Evolutionary conservation across 2,329 filamentous ascomycete genomes (phyloP), one percentile per base, ranked within the genome.

Genomic region (Trichoderma sp.): DNA sequence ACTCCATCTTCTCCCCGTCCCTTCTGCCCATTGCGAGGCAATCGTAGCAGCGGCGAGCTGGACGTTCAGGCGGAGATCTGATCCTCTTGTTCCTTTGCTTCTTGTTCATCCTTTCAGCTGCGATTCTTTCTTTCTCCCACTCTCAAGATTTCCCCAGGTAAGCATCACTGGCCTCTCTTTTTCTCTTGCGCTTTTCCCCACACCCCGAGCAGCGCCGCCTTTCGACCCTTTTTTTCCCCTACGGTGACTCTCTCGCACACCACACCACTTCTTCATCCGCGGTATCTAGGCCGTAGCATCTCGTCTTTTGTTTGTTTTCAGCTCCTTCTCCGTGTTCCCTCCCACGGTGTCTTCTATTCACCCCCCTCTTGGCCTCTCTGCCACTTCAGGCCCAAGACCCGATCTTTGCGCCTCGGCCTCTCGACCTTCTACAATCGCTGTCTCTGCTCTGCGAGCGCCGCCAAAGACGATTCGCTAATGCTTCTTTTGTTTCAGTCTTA

Each of bases 11-110:
- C 74, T 75, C 76, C 74, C 76, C 77, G 76, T 75, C 73, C 73
- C 74, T 76, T 75, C 74, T 75, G 79, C 77, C 76, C 78, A 79
- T 80, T 80, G 75, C 75, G 78, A 80, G 78, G 79, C 79, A 79
- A 76, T 79, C 75, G 72, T 79, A 77, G 74, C 75, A 76, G 76
- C 73, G 74, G 75, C 74, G 77, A 80, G 78, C 79, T 80, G 78
- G 78, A 77, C 73, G 76, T 75, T 73, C 74, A 75, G 72, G 71
- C 73, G 73, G 75, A 74, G 73, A 77, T 70, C 62, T 67, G 70
- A 56, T 59, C 70, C 69, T 67, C 73, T 68, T 67, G 52, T 58
- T 68, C 70, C 69, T 72, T 73, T 70, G 66, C 72, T 73, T 73
- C 72, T 72, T 73, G 71, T 56, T 56, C 53, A 33, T 65, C 53